Evolutionary conservation across 2,329 filamentous ascomycete genomes (phyloP).

Genomic region (Clonostachys rosea): DNA sequence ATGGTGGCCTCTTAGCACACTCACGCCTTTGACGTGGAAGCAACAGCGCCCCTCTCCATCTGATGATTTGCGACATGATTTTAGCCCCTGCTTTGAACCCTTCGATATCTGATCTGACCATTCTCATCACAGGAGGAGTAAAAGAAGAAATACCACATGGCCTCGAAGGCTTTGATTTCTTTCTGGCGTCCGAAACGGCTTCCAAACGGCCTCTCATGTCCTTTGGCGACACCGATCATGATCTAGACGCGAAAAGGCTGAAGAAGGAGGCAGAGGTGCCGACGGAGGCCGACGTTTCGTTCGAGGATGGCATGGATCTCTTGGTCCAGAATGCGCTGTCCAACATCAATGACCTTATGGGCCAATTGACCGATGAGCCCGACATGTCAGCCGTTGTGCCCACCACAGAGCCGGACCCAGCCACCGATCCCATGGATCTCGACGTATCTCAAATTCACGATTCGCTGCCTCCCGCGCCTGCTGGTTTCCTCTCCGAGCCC

Average conservation of each 20-base stretch:
- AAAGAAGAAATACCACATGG: conserved; percentile 28
- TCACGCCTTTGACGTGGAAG: too few relatives aligned
- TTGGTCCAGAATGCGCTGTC: conserved; percentile 34
- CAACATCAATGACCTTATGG: conserved; percentile 29
- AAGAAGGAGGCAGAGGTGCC: conserved; percentile 17
- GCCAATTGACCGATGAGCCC: conserved; percentile 17
- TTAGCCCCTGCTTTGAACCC: too few relatives aligned
- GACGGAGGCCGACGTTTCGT: background rate
- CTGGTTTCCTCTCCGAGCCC: conserved; percentile 22
- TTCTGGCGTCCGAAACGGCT: conserved; percentile 24
- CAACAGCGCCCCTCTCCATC: too few relatives aligned
- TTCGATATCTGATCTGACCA: too few relatives aligned
- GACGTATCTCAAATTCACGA: conserved; percentile 15
- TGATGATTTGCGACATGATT: too few relatives aligned
- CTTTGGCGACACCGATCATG: conserved; percentile 16
- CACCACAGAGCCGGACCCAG: conserved; percentile 14
- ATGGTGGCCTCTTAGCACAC: too few relatives aligned
- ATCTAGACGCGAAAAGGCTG: conserved; percentile 23
- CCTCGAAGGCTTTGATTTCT: conserved; percentile 26
- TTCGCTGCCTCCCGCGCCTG: conserved; percentile 14
- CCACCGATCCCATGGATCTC: conserved; percentile 19
- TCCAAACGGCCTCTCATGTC: conserved; percentile 29
- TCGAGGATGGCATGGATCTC: conserved; percentile 16
- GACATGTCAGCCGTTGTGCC: conserved; percentile 8
- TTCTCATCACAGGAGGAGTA: conserved; percentile 17